Evolutionary conservation across 192 early-diverging fungal genomes (phyloP).

Genomic region (Chytriomyces sp.): DNA sequence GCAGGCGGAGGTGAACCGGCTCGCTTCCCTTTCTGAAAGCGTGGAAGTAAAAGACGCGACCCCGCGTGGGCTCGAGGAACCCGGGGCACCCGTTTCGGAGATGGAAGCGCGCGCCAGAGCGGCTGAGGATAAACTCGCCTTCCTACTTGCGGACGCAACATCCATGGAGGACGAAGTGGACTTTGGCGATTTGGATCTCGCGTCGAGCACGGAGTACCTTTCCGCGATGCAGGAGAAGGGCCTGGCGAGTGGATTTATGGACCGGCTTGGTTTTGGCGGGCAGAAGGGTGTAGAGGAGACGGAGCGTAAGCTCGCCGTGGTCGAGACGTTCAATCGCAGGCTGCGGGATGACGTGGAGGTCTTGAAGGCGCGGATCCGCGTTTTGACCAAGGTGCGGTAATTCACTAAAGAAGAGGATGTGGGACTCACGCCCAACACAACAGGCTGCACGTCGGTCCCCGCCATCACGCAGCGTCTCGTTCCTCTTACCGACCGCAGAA

Average conservation of each 20-base stretch:
- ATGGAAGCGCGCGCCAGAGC: conserved; percentile 2
- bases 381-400: not conserved
- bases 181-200: not conserved
- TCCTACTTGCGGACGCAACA: not conserved
- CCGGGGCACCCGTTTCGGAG: not conserved
- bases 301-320: not conserved
- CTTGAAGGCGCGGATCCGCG: conserved; percentile 18
- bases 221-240: not conserved
- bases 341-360: conserved; percentile 9
- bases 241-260: not conserved
- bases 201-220: not conserved
- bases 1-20: not conserved
- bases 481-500: not conserved
- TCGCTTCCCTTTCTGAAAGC: not conserved
- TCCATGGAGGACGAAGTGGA: not conserved
- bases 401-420: no score
- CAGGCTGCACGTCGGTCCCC: not conserved
- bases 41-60: not conserved
- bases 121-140: conserved; percentile 15
- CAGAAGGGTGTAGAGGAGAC: not conserved
- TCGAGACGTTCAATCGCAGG: not conserved
- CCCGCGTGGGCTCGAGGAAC: not conserved
- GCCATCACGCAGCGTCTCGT: not conserved
- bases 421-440: not conserved
- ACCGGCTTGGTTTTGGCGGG: not conserved